A percentile compares a stretch with the other conserved stretches of the same genome.
These are phyloP conservation scores for Penicillium palitans DNA, from an alignment of 2,329 filamentous ascomycete genomes.

Conservation along the genomic window DNA sequence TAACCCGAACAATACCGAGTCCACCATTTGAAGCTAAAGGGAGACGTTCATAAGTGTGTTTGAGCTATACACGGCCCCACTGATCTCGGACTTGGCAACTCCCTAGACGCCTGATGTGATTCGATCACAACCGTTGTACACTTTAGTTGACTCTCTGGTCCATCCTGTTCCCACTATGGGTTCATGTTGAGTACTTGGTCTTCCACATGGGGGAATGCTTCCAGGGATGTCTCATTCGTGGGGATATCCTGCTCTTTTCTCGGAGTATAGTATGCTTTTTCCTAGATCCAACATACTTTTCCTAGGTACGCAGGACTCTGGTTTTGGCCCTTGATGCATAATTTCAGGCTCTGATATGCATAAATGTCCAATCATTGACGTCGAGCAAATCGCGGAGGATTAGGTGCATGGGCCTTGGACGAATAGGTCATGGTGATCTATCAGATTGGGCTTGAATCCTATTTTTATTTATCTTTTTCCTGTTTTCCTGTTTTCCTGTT, in stretches of 20 bases:
- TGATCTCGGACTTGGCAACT: constrained; percentile 25
- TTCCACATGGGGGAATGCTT: neutral
- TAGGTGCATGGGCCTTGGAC: constrained; percentile 19
- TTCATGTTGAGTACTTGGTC: neutral
- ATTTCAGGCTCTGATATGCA: neutral
- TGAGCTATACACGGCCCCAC: constrained; percentile 35
- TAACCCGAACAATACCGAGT: neutral
- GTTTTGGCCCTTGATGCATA: neutral
- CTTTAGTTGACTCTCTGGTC: neutral
- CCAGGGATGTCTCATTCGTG: neutral
- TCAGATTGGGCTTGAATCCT: constrained; percentile 21
- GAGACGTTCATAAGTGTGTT: constrained; percentile 34
- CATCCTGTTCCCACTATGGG: neutral
- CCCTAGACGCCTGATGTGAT: neutral
- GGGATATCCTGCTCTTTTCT: neutral
- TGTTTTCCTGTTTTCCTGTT: too few relatives aligned
- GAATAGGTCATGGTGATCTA: constrained; percentile 34
- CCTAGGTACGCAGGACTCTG: neutral
- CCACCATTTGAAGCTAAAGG: constrained; percentile 5
- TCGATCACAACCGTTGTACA: neutral
- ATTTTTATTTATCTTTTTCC: neutral
- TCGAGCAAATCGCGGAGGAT: constrained; percentile 9
- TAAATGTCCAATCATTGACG: neutral
- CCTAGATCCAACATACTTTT: neutral
- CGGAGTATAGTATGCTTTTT: too few relatives aligned